Conservation (phyloP, 2,329 filamentous ascomycete genomes). For the Monilinia laxa region DNA sequence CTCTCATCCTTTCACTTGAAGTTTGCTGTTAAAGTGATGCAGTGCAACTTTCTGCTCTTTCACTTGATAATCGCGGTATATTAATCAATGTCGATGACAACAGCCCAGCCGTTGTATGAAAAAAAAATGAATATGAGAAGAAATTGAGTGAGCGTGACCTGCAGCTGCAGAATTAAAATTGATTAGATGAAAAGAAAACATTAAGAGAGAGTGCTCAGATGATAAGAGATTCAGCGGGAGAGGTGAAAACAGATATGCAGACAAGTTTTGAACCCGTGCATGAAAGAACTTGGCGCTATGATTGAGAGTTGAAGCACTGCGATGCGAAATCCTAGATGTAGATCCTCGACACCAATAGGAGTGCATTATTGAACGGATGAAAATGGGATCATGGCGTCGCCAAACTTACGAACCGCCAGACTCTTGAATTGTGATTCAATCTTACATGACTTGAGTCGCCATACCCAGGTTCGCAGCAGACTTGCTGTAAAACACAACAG, state of each 20-base stretch:
- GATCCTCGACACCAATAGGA: slow-evolving; percentile 24
- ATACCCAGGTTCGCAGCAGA: slow-evolving; percentile 1
- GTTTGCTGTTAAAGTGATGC: background rate
- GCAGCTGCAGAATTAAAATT: slow-evolving; percentile 35
- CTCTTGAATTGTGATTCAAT: slow-evolving; percentile 12
- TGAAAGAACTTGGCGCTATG: slow-evolving; percentile 29
- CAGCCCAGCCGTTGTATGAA: slow-evolving; percentile 37
- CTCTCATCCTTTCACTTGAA: slow-evolving; percentile 30
- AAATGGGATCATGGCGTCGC: slow-evolving; percentile 32
- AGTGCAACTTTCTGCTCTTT: background rate
- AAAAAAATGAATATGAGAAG: slow-evolving; percentile 29
- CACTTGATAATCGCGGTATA: slow-evolving; percentile 9
- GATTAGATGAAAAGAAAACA: slow-evolving; percentile 26
- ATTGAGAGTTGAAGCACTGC: slow-evolving; percentile 30
- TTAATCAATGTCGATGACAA: slow-evolving; percentile 30
- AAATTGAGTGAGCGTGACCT: slow-evolving; percentile 35
- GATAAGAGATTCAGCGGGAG: slow-evolving; percentile 24
- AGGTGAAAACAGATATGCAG: slow-evolving; percentile 32
- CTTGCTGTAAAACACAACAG: background rate
- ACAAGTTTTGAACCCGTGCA: slow-evolving; percentile 32
- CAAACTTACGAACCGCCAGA: slow-evolving; percentile 19
- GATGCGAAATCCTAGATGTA: slow-evolving; percentile 27
- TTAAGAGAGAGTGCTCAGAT: slow-evolving; percentile 27
- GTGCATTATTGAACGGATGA: slow-evolving; percentile 23
- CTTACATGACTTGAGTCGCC: background rate